These are phyloP conservation scores for Rhodotorula kratochvilovae DNA, from an alignment of 768 basidiomycete species.

Conservation along the genomic window DNA sequence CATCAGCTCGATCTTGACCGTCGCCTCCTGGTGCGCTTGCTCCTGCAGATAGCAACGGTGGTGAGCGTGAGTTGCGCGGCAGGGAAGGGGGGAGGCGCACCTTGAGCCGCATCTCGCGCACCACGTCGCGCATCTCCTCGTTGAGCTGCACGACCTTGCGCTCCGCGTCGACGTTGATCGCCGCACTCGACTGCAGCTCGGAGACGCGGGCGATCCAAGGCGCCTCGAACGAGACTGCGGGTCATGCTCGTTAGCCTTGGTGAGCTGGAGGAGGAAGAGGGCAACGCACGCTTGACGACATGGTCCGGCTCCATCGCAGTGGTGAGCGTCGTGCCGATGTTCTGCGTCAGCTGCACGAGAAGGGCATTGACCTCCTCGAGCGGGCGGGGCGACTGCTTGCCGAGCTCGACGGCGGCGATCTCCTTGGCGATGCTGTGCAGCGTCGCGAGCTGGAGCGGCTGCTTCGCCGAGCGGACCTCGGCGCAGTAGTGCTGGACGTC, in stretches of 20 bases:
- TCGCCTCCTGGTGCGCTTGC: conserved; percentile 78
- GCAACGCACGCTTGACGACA: conserved; percentile 70
- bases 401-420: conserved; percentile 60
- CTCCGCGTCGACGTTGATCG: conserved; percentile 87
- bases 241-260: fast-evolving
- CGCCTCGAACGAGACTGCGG: conserved; percentile 55
- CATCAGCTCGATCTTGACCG: conserved; percentile 91
- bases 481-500: conserved; percentile 56
- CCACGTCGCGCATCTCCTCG: conserved; percentile 83
- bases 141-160: conserved; percentile 75
- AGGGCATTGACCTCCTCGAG: conserved; percentile 47
- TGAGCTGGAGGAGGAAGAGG: not conserved
- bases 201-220: conserved; percentile 82
- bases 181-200: conserved; percentile 74
- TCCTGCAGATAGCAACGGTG: conserved; percentile 55
- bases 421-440: conserved; percentile 69
- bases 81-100: conserved; percentile 39
- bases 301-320: conserved; percentile 69
- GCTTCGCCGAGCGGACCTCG: conserved; percentile 72
- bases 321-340: conserved; percentile 67
- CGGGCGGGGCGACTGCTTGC: conserved; percentile 44
- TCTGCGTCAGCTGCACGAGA: conserved; percentile 64
- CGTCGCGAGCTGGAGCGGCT: conserved; percentile 67
- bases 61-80: not conserved
- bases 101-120: conserved; percentile 68